phyloP scores from a whole-genome alignment of 2,329 filamentous ascomycete genomes.

The Penicillium thymicola region DNA sequence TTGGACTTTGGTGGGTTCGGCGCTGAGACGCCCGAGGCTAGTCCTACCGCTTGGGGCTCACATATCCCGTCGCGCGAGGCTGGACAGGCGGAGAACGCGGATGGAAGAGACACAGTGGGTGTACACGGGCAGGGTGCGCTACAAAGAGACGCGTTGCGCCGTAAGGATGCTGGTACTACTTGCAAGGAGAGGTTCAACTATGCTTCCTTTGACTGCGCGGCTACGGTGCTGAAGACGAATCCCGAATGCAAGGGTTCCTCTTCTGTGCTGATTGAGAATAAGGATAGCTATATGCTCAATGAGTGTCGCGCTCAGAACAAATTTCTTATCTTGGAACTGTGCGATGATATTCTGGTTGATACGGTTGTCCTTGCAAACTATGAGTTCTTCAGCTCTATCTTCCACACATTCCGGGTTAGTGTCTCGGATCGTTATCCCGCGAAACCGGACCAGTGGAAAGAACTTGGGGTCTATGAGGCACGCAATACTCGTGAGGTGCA shows the following conservation, averaged over 20 bases:
- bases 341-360: slow-evolving; percentile 81
- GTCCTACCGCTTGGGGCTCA: slow-evolving; percentile 31
- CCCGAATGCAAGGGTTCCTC: slow-evolving; percentile 81
- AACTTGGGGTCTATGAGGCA: slow-evolving; percentile 83
- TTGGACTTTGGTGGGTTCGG: slow-evolving; percentile 66
- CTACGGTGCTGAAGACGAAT: slow-evolving; percentile 88
- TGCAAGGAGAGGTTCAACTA: slow-evolving; percentile 98
- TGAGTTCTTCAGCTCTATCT: slow-evolving; percentile 98
- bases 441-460: slow-evolving; percentile 87
- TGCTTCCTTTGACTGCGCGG: slow-evolving; percentile 94
- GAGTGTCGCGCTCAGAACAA: slow-evolving; percentile 85
- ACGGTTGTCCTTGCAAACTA: slow-evolving; percentile 97
- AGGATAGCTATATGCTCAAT: slow-evolving; percentile 97
- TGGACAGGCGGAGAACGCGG: slow-evolving; percentile 9
- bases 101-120: slow-evolving; percentile 18
- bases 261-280: slow-evolving; percentile 89
- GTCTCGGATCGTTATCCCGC: slow-evolving; percentile 94
- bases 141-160: slow-evolving; percentile 59
- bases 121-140: slow-evolving; percentile 44
- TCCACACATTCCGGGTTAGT: slow-evolving; percentile 83
- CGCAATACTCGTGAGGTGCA: slow-evolving; percentile 92
- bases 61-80: slow-evolving; percentile 26
- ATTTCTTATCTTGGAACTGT: slow-evolving; percentile 91
- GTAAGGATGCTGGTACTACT: slow-evolving; percentile 92
- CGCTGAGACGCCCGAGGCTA: slow-evolving; percentile 41